Base-by-base conservation (phyloP, 2,329 filamentous ascomycete species). In the Microcera coccophila region DNA sequence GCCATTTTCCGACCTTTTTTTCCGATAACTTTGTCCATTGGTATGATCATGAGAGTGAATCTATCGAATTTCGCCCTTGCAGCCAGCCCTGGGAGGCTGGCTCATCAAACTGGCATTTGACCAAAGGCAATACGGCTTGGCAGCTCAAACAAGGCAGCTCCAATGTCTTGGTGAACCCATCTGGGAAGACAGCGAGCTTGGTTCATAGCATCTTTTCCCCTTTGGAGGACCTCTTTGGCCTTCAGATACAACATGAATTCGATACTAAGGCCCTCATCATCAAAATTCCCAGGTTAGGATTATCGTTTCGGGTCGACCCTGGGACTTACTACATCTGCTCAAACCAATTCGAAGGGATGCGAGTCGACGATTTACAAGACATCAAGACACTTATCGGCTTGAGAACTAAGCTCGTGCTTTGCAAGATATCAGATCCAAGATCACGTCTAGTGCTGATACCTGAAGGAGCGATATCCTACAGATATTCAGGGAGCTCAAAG, bases 381-480 rank as follows among this genome's bases (percentile, higher is more conserved):
- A 53, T 79, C 2, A 72, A 65, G 0, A 70, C 74, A 0, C 58
- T 81, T 4, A 52, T 72, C 22, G 78, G 79, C 0, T 62, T 82
- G 1, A 20, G 51, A 2, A 74, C 63, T 53, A 76, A 71, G 45
- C 62, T 82, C 1, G 62, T 81, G 2, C 55, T 82, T 3, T 43
- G 41, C 2, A 35, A 50, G 29, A 32, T 32, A 32, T 32, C 29
- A 2, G 48, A 62, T 10, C 19, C 43, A 16, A 17, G 47, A 18
- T 28, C 61, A 5, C 67, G 69, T 2, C 51, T 66, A 5, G 48
- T 70, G 11, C 59, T 70, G 28, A 61, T 73, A 22, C 65, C 62
- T 0, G 51, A 65, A 14, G 29, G 29, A 7, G 11, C 29, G 15
- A 15, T 32, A 8, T 9, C 29, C 5, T 32, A 5, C 11, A 5